Evolutionary conservation across 1,284 basidiomycete species (phyloP).

Genomic region (Sanghuangporus sanghuang): DNA sequence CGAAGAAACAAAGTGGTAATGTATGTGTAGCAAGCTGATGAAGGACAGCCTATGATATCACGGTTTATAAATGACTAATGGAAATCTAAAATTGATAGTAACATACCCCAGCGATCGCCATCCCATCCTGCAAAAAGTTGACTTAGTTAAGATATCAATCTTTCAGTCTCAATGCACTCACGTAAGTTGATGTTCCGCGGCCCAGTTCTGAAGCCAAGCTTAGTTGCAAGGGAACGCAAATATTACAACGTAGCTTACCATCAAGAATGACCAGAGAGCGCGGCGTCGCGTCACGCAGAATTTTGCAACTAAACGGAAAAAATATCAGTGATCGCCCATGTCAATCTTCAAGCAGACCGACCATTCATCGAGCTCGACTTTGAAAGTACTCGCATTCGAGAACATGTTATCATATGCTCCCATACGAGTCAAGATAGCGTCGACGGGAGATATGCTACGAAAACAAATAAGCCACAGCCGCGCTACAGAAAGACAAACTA

Average conservation of each 20-base stretch:
- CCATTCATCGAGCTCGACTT: slow-evolving; percentile 96
- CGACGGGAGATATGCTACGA: slow-evolving; percentile 78
- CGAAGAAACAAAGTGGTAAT: slow-evolving; percentile 80
- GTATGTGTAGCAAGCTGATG: slow-evolving; percentile 91
- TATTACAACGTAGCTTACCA: slow-evolving; percentile 43
- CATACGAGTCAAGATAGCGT: slow-evolving; percentile 96
- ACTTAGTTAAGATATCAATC: slow-evolving; percentile 20
- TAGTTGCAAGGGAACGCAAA: not conserved
- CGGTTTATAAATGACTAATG: slow-evolving; percentile 10
- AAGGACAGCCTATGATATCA: slow-evolving; percentile 64
- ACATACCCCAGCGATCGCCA: slow-evolving; percentile 86
- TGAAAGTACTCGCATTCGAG: slow-evolving; percentile 91
- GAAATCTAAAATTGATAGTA: not conserved
- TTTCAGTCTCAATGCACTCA: slow-evolving; percentile 34
- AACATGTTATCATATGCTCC: slow-evolving; percentile 99
- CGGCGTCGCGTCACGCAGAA: slow-evolving; percentile 86
- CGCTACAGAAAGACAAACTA: slow-evolving; percentile 3
- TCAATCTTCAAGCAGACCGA: slow-evolving; percentile 27
- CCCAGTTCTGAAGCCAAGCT: slow-evolving; percentile 64
- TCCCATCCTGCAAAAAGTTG: slow-evolving; percentile 67
- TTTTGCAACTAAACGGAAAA: slow-evolving; percentile 65
- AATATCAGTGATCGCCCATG: not conserved
- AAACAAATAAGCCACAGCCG: not conserved
- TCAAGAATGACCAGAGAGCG: slow-evolving; percentile 93
- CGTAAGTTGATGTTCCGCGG: slow-evolving; percentile 81